These are phyloP conservation scores for Syncephalis plumigaleata DNA, from an alignment of 371 early-diverging fungal species.

Conservation along the genomic window DNA sequence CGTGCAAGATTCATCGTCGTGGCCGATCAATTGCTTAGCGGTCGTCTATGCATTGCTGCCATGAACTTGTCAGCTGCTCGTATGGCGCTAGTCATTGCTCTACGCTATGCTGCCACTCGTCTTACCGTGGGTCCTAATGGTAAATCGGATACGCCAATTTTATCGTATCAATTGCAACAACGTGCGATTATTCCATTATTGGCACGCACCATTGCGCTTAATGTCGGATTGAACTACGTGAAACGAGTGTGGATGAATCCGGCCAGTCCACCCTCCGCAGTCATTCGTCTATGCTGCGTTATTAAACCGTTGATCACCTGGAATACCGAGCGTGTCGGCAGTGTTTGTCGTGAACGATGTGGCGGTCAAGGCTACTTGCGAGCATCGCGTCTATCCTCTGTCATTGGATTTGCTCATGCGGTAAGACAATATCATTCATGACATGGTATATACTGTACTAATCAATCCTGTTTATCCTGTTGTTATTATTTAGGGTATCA, in stretches of 20 bases:
- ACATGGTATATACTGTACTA: background rate
- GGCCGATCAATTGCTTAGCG: slow-evolving; percentile 50
- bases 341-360: slow-evolving; percentile 45
- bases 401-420: slow-evolving; percentile 25
- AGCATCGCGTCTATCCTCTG: slow-evolving; percentile 28
- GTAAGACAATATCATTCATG: slow-evolving; percentile 2
- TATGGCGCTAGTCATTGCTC: slow-evolving; percentile 24
- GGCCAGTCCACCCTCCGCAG: slow-evolving; percentile 15
- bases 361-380: slow-evolving; percentile 56
- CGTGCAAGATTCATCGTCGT: slow-evolving; percentile 44
- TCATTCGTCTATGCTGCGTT: slow-evolving; percentile 47
- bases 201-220: slow-evolving; percentile 34
- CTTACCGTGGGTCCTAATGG: slow-evolving; percentile 51
- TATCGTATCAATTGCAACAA: slow-evolving; percentile 55
- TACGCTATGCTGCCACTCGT: slow-evolving; percentile 44
- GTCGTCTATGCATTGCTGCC: slow-evolving; percentile 45
- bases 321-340: slow-evolving; percentile 42
- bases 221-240: slow-evolving; percentile 49
- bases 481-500: slow-evolving; percentile 30
- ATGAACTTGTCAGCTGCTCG: slow-evolving; percentile 43
- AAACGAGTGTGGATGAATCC: slow-evolving; percentile 34
- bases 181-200: slow-evolving; percentile 45
- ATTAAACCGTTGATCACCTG: slow-evolving; percentile 57
- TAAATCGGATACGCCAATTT: slow-evolving; percentile 49
- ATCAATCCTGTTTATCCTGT: background rate